Evolutionary conservation across 495 filamentous ascomycete species (phyloP), one percentile per base, ranked within the genome.

Genomic region (Daldinia decipiens): DNA sequence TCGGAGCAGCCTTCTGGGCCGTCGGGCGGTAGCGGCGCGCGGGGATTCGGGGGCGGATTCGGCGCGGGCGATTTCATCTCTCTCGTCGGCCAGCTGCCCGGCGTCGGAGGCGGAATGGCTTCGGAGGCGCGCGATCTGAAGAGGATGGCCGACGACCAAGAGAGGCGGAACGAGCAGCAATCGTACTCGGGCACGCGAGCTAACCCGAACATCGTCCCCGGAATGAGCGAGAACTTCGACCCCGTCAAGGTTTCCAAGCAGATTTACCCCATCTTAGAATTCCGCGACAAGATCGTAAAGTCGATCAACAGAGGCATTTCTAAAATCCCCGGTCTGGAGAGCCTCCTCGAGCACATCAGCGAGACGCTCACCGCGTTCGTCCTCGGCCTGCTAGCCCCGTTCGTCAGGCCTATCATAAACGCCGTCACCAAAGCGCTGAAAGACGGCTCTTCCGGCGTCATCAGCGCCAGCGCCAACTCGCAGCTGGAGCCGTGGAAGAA

Each of bases 241-340:
- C 92, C 95, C 0, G 85, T 91, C 62, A 91, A 93, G 74, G 92
- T 91, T 3, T 87, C 92, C 0, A 83, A 85, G 32, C 90, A 94
- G 78, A 97, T 99, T 62, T 98, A 98, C 74, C 95, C 95, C 0
- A 97, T 99, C 65, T 86, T 99, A 8, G 88, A 92, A 59, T 99
- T 98, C 83, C 87, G 95, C 39, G 95, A 99, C 85, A 93, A 90
- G 68, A 94, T 98, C 38, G 94, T 97, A 26, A 91, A 91, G 36
- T 84, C 88, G 32, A 91, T 99, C 76, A 91, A 87, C 65, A 86
- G 87, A 47, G 90, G 93, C 59, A 93, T 98, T 68, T 91, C 94
- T 71, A 97, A 94, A 81, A 91, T 99, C 32, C 95, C 95, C 0
- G 95, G 95, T 3, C 85, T 99, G 2, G 92, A 97, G 76, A 84